Conservation (phyloP, 1,284 basidiomycete genomes). For the Ustanciosporium gigantosporum region DNA sequence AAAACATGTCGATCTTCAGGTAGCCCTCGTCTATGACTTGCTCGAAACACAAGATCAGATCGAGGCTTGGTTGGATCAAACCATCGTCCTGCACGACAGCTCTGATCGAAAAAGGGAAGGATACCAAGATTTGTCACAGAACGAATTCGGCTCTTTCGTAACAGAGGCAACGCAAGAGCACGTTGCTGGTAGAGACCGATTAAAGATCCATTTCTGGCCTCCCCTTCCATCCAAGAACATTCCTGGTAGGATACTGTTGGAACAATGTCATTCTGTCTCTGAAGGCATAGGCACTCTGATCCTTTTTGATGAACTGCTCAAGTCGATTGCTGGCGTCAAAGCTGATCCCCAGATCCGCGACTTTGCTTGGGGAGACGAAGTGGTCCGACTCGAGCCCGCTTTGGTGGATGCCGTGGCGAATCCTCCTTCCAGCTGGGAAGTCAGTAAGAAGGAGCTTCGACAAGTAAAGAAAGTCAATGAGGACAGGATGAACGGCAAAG, state of each 20-base stretch:
- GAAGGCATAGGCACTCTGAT: slow-evolving; percentile 26
- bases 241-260: slow-evolving; percentile 7
- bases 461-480: slow-evolving; percentile 8
- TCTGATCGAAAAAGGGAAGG: background rate
- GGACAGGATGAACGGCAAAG: slow-evolving; percentile 25
- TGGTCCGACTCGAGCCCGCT: slow-evolving; percentile 11
- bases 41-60: slow-evolving; percentile 4
- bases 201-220: slow-evolving; percentile 20
- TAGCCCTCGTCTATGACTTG: slow-evolving; percentile 24
- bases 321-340: slow-evolving; percentile 7
- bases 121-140: slow-evolving; percentile 1
- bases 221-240: background rate
- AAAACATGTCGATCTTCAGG: slow-evolving; percentile 19
- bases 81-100: slow-evolving; percentile 5
- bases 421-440: slow-evolving; percentile 7
- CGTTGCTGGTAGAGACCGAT: slow-evolving; percentile 11
- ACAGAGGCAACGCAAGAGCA: background rate
- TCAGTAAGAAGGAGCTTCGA: slow-evolving; percentile 4
- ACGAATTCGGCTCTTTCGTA: slow-evolving; percentile 2
- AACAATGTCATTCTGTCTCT: slow-evolving; percentile 16
- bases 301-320: slow-evolving; percentile 11
- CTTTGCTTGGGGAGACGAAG: slow-evolving; percentile 12
- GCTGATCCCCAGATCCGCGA: background rate
- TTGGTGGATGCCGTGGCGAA: slow-evolving; percentile 14
- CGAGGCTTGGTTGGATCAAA: slow-evolving; percentile 18